Conservation (phyloP, 1,139 yeast species). For the Debaryomyces robertsiae region DNA sequence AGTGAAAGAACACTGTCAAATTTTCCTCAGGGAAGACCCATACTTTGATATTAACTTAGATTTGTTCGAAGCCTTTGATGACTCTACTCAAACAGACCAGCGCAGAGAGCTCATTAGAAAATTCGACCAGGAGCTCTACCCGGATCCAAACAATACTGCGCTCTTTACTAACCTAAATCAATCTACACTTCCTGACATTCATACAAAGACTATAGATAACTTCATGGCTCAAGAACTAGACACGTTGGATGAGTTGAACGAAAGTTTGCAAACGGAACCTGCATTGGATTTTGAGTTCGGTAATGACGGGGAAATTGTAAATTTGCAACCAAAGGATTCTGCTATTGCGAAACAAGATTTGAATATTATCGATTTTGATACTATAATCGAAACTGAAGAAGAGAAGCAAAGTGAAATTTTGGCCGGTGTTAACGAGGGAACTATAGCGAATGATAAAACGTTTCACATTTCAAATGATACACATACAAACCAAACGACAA, state of each 20-base stretch:
- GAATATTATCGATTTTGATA: constrained; percentile 10
- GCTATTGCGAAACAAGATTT: constrained; percentile 2
- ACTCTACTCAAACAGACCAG: constrained; percentile 13
- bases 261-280: constrained; percentile 7
- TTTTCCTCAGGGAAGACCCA: constrained; percentile 42
- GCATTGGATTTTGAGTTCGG: constrained; percentile 19
- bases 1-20: constrained; percentile 11
- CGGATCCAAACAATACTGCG: constrained; percentile 8
- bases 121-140: constrained; percentile 15
- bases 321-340: constrained; percentile 5
- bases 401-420: constrained; percentile 1
- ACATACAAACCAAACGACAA: constrained; percentile 7
- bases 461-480: constrained; percentile 13
- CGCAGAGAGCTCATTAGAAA: constrained; percentile 20
- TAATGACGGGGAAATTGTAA: constrained; percentile 19
- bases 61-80: constrained; percentile 23
- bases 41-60: constrained; percentile 38
- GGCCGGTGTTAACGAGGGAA: constrained; percentile 9
- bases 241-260: constrained; percentile 11
- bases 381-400: constrained; percentile 5
- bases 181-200: constrained; percentile 4
- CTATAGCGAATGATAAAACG: constrained; percentile 13
- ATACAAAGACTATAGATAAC: constrained; percentile 14
- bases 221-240: constrained; percentile 17
- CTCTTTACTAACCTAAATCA: constrained; percentile 1